A percentile compares a stretch with the other conserved stretches of the same genome.
Evolutionary conservation across 305 asterid species (phyloP).

Genomic region (Fraxinus baroniana): DNA sequence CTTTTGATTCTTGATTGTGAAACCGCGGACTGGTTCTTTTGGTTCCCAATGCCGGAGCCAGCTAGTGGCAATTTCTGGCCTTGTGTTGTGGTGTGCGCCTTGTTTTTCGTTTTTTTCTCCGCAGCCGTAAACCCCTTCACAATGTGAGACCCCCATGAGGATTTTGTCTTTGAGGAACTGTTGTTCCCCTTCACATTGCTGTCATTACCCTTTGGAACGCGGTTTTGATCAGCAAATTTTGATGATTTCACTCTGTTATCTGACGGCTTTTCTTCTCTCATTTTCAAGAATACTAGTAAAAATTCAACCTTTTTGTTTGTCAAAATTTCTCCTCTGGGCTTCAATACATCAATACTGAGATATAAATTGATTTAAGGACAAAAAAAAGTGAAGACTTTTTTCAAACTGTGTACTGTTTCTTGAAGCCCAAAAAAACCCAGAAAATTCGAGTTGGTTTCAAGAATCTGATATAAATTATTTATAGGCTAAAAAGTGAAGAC

Average conservation of each 20-base stretch:
- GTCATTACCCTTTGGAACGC: slow-evolving; percentile 40
- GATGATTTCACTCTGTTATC: slow-evolving; percentile 55
- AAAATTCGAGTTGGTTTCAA: slow-evolving; percentile 1
- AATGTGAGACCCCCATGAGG: slow-evolving; percentile 84
- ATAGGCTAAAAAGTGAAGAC: background rate
- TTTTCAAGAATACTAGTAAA: slow-evolving; percentile 28
- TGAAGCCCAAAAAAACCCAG: slow-evolving; percentile 2
- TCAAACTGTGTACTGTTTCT: background rate
- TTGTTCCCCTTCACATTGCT: slow-evolving; percentile 27
- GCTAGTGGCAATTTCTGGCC: slow-evolving; percentile 33
- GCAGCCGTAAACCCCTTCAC: slow-evolving; percentile 82
- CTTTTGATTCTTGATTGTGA: slow-evolving; percentile 69
- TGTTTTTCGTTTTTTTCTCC: slow-evolving; percentile 64
- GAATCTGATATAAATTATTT: background rate
- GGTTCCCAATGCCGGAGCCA: slow-evolving; percentile 34
- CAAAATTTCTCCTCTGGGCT: background rate
- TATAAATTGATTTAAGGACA: background rate
- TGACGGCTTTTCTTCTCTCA: slow-evolving; percentile 62
- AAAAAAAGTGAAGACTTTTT: background rate
- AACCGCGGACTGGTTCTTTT: slow-evolving; percentile 36
- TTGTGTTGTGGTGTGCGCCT: background rate
- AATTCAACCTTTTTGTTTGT: background rate
- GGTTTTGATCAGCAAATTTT: slow-evolving; percentile 66
- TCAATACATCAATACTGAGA: slow-evolving; percentile 3
- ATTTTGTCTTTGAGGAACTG: slow-evolving; percentile 58